Base-by-base conservation (phyloP, 73 alveolate genomes). In the Paramecium octaurelia region DNA sequence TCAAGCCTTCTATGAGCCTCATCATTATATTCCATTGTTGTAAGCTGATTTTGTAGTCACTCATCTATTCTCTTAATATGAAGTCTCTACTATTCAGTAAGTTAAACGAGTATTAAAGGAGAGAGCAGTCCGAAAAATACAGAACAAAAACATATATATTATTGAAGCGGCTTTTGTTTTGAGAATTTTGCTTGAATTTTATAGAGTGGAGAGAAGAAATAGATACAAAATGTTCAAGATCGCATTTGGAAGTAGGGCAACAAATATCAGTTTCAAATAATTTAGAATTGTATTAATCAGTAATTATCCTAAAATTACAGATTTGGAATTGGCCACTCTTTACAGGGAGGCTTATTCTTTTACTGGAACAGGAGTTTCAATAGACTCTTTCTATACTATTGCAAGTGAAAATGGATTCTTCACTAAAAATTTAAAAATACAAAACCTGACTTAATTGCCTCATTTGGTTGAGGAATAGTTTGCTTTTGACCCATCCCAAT, bases 221-320 rank as follows among this genome's bases (percentile, higher is more conserved):
- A 75, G 88, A 75, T 75, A 75, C 21, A 75, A 75, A 75, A 75
- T 75, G 88, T 75, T 75, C 18, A 75, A 75, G n/a, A 75, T 75
- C 2, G 88, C 88, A 11, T 75, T 75, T 42, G 88, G 88, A 4
- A 75, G 60, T 75, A 35, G 88, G 1, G 88, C 64, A 35, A 38
- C 58, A 3, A 75, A 75, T 75, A 75, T 75, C 2, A 75, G 68
- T 38, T 75, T 75, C n/a, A 75, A 42, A 75, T 42, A 75, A 42
- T 75, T 75, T 38, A 75, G 34, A 34, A 75, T 75, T 5, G 88
- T 75, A n/a, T 34, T 75, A 12, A 75, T 75, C 6, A 42, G 68
- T 23, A 75, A 75, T 75, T 75, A 75, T 75, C 88, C 88, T 18
- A 75, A 75, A 21, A 75, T 75, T 4, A 35, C 88, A 7, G 88